A percentile compares a stretch with the other conserved stretches of the same genome.
phyloP scores from a whole-genome alignment of 257 asterid genomes.

The Solanum tarijense region DNA sequence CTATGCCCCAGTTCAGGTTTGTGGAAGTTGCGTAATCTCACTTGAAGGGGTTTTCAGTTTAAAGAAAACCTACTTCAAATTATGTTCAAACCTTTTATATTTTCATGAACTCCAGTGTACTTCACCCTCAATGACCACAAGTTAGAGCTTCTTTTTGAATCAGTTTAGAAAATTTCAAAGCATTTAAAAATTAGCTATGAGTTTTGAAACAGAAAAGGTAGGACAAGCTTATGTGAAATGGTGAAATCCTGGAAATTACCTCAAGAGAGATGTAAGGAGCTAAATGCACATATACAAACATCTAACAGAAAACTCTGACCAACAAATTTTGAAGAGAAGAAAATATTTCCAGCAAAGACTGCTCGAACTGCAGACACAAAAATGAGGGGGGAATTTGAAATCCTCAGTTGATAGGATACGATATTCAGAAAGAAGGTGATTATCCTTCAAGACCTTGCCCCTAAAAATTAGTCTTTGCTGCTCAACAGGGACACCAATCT shows the following conservation, averaged over 20 bases:
- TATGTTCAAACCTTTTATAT: not conserved
- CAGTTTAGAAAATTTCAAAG: not conserved
- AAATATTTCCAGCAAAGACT: not conserved
- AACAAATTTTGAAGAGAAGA: not conserved
- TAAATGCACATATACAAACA: not conserved
- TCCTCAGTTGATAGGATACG: constrained; percentile 39
- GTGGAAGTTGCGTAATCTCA: not conserved
- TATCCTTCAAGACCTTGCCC: constrained; percentile 82
- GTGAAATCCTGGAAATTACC: not conserved
- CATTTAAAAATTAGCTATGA: not conserved
- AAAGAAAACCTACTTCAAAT: not conserved
- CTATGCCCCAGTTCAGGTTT: not conserved
- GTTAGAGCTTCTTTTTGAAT: not conserved
- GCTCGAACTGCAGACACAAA: not conserved
- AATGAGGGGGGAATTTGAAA: not conserved
- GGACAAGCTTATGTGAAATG: not conserved
- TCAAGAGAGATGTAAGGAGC: not conserved
- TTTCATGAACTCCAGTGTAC: not conserved
- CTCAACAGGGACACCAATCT: constrained; percentile 67
- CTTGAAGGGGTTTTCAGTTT: not conserved
- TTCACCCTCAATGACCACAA: not conserved
- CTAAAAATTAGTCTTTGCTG: constrained; percentile 80
- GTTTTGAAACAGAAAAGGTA: not conserved
- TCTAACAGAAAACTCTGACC: not conserved
- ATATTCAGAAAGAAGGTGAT: constrained; percentile 60